A percentile compares a stretch with the other conserved stretches of the same genome.
Conservation (phyloP, 139 green algal genomes). For the Tetraselmis chui region DNA sequence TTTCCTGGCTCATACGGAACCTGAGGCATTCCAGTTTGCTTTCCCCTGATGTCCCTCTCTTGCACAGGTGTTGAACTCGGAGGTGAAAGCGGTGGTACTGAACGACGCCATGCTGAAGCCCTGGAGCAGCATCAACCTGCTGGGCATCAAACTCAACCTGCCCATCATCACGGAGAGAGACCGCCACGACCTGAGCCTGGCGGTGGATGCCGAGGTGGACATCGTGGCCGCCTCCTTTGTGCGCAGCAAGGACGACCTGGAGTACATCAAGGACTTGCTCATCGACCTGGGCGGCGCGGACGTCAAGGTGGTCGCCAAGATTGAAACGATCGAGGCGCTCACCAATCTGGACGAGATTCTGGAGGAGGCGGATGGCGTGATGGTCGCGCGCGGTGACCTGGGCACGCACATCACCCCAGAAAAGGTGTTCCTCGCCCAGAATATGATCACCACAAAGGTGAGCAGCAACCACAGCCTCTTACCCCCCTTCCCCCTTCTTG, state of each 20-base stretch:
- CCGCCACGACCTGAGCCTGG: constrained; percentile 37
- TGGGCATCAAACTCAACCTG: constrained; percentile 42
- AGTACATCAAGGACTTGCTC: constrained; percentile 62
- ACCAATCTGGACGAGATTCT: constrained; percentile 63
- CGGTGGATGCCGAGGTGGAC: constrained; percentile 74
- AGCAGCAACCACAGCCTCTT: too few species aligned
- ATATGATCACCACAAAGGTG: constrained; percentile 70
- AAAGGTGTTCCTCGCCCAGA: constrained; percentile 57
- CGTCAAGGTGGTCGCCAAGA: constrained; percentile 44
- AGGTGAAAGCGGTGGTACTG: neutral
- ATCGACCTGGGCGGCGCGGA: constrained; percentile 27
- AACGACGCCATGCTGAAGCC: neutral
- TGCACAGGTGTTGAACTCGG: neutral
- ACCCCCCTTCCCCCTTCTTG: too few species aligned
- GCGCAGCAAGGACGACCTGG: constrained; percentile 86
- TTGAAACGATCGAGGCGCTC: constrained; percentile 53
- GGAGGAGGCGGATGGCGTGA: constrained; percentile 34
- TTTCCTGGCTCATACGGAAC: too few species aligned
- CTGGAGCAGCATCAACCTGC: neutral
- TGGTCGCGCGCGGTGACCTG: constrained; percentile 58
- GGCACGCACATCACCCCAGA: constrained; percentile 47
- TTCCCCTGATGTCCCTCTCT: too few species aligned
- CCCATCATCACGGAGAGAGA: constrained; percentile 33
- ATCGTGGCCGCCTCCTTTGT: constrained; percentile 99
- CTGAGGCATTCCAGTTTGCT: too few species aligned